These are phyloP conservation scores for Tillandsia leiboldiana DNA, from an alignment of 176 grass and related monocot species.

Conservation along the genomic window DNA sequence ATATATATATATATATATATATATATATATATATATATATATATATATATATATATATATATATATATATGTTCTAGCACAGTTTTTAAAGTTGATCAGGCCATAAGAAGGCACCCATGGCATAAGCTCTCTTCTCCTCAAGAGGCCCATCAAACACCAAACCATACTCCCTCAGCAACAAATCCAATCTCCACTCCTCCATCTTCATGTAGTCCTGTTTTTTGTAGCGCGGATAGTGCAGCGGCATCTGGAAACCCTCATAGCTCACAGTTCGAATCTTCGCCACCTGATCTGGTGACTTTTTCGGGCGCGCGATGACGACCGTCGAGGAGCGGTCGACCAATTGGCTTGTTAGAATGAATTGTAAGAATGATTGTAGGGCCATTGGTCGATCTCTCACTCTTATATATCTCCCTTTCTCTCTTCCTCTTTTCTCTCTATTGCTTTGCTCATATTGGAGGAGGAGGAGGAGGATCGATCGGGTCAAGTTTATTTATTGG, in stretches of 20 bases:
- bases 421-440: not conserved
- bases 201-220: slow-evolving; percentile 26
- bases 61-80: not conserved
- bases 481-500: not conserved
- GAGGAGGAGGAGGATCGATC: not conserved
- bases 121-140: slow-evolving; percentile 28
- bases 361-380: not conserved
- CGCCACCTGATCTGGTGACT: not conserved
- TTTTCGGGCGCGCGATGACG: not conserved
- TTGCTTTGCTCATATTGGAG: not conserved
- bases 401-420: not conserved
- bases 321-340: not conserved
- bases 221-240: slow-evolving; percentile 32
- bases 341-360: not conserved
- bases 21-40: too few species aligned
- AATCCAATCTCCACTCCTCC: slow-evolving; percentile 33
- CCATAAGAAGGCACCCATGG: slow-evolving; percentile 31
- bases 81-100: slow-evolving; percentile 19
- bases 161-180: slow-evolving; percentile 29
- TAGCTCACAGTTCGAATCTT: slow-evolving; percentile 13
- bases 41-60: not conserved
- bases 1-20: too few species aligned
- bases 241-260: slow-evolving; percentile 28
- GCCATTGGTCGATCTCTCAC: not conserved
- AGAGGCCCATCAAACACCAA: slow-evolving; percentile 19